phyloP scores from a whole-genome alignment of 345 rosid genomes.

The Sapria himalayana region DNA sequence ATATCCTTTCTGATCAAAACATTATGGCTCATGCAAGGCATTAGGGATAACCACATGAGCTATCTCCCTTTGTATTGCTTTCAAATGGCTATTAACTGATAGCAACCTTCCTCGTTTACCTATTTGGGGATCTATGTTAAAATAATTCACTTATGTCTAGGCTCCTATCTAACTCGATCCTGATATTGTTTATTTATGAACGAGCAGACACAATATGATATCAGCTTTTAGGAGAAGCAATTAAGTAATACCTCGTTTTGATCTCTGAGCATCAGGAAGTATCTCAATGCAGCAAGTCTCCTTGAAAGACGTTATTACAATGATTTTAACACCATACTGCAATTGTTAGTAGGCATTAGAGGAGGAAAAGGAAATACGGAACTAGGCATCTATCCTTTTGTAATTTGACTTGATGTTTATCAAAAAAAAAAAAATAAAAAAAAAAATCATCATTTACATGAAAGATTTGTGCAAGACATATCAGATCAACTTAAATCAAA shows the following conservation, averaged over 20 bases:
- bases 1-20: background rate
- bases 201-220: background rate
- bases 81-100: background rate
- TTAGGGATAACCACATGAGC: background rate
- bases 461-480: too few species aligned
- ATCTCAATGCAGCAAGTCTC: conserved; percentile 51
- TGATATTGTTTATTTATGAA: too few species aligned
- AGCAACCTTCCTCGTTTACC: background rate
- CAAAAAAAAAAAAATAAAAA: too few species aligned
- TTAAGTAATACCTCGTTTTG: conserved; percentile 23
- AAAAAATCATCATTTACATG: too few species aligned
- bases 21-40: background rate
- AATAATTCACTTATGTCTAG: too few species aligned
- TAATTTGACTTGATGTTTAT: too few species aligned
- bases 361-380: background rate
- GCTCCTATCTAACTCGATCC: too few species aligned
- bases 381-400: background rate
- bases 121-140: background rate
- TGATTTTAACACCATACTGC: conserved; percentile 43
- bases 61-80: background rate
- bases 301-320: conserved; percentile 45
- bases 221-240: background rate
- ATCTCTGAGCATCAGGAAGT: conserved; percentile 23
- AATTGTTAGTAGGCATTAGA: conserved; percentile 11
- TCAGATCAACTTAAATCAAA: too few species aligned